phyloP scores from a whole-genome alignment of 2,329 filamentous ascomycete genomes.

The Diplodia mutila region DNA sequence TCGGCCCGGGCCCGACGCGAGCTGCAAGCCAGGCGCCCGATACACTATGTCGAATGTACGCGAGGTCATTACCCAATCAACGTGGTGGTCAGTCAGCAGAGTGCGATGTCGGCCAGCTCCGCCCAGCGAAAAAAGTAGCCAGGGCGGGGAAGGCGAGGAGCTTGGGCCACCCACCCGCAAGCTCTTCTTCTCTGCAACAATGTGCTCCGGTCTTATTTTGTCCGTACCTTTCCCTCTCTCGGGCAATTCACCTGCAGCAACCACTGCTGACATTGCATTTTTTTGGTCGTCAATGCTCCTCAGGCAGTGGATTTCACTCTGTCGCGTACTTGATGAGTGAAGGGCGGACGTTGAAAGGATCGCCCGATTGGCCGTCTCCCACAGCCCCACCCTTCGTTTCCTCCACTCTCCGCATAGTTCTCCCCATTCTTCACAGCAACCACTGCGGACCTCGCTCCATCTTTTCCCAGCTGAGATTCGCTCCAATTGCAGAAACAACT shows the following conservation, averaged over 20 bases:
- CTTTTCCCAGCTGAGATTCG: background rate
- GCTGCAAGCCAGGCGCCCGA: background rate
- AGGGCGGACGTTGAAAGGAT: background rate
- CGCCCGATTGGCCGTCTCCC: background rate
- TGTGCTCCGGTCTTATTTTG: background rate
- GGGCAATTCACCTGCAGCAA: background rate
- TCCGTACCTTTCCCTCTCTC: background rate
- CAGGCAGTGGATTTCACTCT: background rate
- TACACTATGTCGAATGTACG: background rate
- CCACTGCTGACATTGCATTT: background rate
- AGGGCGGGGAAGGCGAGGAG: background rate
- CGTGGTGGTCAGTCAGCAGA: constrained; percentile 6
- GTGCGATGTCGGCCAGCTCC: constrained; percentile 5
- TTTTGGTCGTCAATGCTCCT: background rate
- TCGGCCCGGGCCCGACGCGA: background rate
- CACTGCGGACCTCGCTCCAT: background rate
- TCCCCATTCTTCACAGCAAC: background rate
- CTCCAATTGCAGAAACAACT: background rate
- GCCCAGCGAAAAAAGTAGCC: background rate
- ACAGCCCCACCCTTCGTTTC: background rate
- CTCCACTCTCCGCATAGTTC: background rate
- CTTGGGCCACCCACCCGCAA: background rate
- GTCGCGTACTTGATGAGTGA: background rate
- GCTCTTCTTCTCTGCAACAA: background rate
- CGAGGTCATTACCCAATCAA: background rate